phyloP scores from a whole-genome alignment of 148 eudicot species.

The Rhododendron kiyosumense region DNA sequence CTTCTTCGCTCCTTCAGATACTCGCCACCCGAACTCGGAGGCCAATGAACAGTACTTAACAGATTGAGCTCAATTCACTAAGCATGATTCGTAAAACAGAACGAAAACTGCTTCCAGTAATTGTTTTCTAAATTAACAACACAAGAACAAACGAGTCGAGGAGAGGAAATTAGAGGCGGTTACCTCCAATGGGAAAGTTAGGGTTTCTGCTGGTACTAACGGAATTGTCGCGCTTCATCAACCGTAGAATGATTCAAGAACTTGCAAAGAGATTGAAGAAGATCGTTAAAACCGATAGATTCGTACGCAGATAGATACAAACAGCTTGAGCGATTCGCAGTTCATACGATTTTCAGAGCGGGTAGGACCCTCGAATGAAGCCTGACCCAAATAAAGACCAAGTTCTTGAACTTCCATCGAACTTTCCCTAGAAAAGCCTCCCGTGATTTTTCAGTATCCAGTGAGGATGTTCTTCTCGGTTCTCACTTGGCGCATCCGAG shows the following conservation, averaged over 20 bases:
- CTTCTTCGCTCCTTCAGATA: not conserved
- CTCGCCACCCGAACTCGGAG: not conserved
- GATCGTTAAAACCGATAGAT: not conserved
- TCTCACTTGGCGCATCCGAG: too few species aligned
- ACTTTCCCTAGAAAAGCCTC: not conserved
- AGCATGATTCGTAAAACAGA: not conserved
- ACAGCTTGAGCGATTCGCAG: not conserved
- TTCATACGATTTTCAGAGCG: not conserved
- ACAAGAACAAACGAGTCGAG: not conserved
- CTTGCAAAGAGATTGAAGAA: not conserved
- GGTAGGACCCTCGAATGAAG: not conserved
- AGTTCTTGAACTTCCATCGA: not conserved
- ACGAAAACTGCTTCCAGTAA: not conserved
- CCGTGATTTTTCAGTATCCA: too few species aligned
- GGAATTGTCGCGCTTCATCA: not conserved
- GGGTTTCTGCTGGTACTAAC: not conserved
- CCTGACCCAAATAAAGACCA: not conserved
- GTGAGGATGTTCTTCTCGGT: too few species aligned
- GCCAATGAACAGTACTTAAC: not conserved
- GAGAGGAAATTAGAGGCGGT: not conserved
- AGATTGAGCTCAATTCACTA: not conserved
- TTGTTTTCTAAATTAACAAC: not conserved
- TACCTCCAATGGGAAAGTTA: constrained; percentile 12
- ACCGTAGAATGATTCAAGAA: not conserved
- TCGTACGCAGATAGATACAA: not conserved